Evolutionary conservation across 1,139 yeast species (phyloP), one percentile per base, ranked within the genome.

Genomic region (Kodamaea fungicola): DNA sequence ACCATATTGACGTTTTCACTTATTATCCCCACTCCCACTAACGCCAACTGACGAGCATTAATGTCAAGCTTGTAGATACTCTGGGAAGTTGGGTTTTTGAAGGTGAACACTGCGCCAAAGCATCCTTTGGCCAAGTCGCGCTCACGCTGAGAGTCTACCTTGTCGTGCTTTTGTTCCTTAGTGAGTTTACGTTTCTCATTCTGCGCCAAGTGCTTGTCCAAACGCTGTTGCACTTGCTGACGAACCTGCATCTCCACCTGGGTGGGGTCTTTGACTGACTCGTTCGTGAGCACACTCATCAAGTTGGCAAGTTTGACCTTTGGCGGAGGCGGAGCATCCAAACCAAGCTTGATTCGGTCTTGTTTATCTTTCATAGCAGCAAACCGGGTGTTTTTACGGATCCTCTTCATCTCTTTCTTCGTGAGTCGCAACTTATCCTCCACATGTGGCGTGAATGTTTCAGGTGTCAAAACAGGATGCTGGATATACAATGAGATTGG

Each of bases 191-290:
- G 67, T 2, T 66, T 75, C 37, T 73, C 73, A 55, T 92, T 92
- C 24, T 61, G 72, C 28, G 63, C 62, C 45, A 76, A 67, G 59
- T 92, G 99, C 33, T 64, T 62, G n/a, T 62, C 49, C 24, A 65
- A 64, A 22, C 99, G 67, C 32, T 76, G 75, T 30, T 74, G 80
- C 7, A 88, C 84, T 44, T 90, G 94, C 29, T 66, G 61, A 34
- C 77, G 68, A 0, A 94, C 97, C 39, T 71, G 61, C 56, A 71
- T 69, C 53, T 92, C 98, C 48, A 90, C 82, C 4, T 79, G 78
- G 0, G 98, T 92, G 0, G 98, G 98, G 53, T 92, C 96, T 43
- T 75, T 72, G 33, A 89, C 83, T n/a, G 94, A 87, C 43, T 86
- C 95, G 52, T 87, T 82, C 3, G 96, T 86, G 34, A 83, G 67